These are phyloP conservation scores for Centaurea solstitialis DNA, from an alignment of 129 eudicot genomes.

Conservation along the genomic window DNA sequence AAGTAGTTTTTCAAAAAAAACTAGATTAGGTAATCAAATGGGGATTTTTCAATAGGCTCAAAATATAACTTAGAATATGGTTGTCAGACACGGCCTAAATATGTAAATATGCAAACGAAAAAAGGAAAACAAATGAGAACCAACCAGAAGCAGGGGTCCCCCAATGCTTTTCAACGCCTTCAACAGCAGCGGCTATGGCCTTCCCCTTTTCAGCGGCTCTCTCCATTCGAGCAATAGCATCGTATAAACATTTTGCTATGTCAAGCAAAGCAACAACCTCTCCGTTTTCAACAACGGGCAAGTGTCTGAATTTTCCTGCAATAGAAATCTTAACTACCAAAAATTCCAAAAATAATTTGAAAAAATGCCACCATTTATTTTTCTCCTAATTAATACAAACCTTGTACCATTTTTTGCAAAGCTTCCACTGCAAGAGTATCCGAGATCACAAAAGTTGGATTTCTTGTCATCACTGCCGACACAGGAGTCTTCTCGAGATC, in stretches of 20 bases:
- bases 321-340: constrained; percentile 8
- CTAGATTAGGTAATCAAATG: neutral
- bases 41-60: neutral
- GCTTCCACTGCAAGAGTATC: constrained; percentile 98
- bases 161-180: constrained; percentile 98
- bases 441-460: constrained; percentile 92
- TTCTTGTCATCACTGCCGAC: constrained; percentile 87
- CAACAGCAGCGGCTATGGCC: constrained; percentile 99
- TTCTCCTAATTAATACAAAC: constrained; percentile 35
- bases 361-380: neutral
- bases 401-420: constrained; percentile 96
- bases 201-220: constrained; percentile 99
- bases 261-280: constrained; percentile 95
- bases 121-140: constrained; percentile 8
- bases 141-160: constrained; percentile 81
- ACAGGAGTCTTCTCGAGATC: constrained; percentile 89
- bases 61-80: neutral
- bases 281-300: constrained; percentile 96
- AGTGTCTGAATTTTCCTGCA: constrained; percentile 94
- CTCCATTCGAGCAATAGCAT: constrained; percentile 96
- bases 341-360: neutral
- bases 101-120: neutral
- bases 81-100: neutral
- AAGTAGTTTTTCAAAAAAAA: neutral
- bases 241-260: constrained; percentile 93